Percentiles rank a stretch among this genome's conserved stretches.
phyloP scores from a whole-genome alignment of 2,329 filamentous ascomycete genomes.

The Scopulariopsis brevicaulis region DNA sequence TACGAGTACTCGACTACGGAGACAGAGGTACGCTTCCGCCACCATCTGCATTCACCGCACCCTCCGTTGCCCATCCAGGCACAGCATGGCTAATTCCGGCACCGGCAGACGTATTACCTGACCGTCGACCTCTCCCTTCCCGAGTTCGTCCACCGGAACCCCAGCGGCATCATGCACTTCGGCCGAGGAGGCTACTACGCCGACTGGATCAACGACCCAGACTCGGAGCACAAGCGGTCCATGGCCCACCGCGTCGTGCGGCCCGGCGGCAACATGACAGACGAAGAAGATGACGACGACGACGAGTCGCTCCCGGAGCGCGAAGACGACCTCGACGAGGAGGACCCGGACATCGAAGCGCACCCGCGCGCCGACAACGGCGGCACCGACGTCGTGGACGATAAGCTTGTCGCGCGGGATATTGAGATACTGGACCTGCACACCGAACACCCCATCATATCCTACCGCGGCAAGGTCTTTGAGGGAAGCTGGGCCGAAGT shows the following conservation, averaged over 20 bases:
- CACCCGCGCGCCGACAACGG: not conserved
- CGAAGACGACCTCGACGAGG: constrained; percentile 15
- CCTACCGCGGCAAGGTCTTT: constrained; percentile 69
- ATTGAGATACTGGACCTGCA: constrained; percentile 82
- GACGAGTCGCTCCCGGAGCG: constrained; percentile 19
- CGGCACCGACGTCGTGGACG: constrained; percentile 2
- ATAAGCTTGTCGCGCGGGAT: constrained; percentile 17
- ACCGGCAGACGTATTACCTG: constrained; percentile 46
- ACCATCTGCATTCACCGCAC: not conserved
- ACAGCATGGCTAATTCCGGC: not conserved
- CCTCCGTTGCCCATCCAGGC: not conserved
- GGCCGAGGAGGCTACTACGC: constrained; percentile 12
- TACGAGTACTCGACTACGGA: constrained; percentile 56
- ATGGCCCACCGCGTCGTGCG: constrained; percentile 3
- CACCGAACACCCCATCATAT: constrained; percentile 62
- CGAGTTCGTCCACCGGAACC: constrained; percentile 27
- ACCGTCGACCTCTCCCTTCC: constrained; percentile 52
- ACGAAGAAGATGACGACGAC: constrained; percentile 14
- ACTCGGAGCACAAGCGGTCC: constrained; percentile 5
- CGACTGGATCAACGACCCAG: constrained; percentile 13
- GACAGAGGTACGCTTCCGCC: constrained; percentile 36
- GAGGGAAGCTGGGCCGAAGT: constrained; percentile 72
- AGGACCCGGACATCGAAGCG: not conserved
- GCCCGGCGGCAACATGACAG: constrained; percentile 8
- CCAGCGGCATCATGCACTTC: constrained; percentile 6